Evolutionary conservation across 208 protist species (phyloP).

Genomic region (Trypanosoma brucei): DNA sequence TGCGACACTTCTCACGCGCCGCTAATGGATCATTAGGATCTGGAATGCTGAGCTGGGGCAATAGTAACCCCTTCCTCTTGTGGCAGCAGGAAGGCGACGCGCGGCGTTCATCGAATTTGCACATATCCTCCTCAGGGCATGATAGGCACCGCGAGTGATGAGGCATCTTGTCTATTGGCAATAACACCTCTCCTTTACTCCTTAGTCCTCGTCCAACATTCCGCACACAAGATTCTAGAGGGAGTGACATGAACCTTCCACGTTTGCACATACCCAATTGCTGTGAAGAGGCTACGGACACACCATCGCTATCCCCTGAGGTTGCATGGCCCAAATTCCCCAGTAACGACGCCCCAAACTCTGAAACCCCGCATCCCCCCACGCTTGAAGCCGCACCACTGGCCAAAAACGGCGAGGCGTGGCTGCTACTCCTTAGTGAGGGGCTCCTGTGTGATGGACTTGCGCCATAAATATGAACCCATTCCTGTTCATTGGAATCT

Average conservation of each 20-base stretch:
- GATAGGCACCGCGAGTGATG: neutral
- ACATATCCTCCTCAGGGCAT: neutral
- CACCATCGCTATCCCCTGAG: neutral
- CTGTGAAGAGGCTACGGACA: neutral
- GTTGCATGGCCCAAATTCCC: neutral
- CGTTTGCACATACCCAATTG: neutral
- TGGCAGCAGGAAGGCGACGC: neutral
- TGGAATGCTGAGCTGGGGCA: conserved; percentile 7
- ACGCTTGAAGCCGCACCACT: neutral
- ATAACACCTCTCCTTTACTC: neutral
- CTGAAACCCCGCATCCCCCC: neutral
- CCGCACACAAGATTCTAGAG: neutral
- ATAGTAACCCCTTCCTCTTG: neutral
- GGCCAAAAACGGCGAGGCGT: neutral
- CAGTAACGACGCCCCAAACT: neutral
- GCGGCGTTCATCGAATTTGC: neutral
- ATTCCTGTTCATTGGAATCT: neutral
- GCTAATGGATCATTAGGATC: conserved; percentile 19
- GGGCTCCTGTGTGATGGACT: neutral
- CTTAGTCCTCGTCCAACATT: neutral
- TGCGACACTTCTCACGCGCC: conserved; percentile 40
- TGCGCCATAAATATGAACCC: neutral
- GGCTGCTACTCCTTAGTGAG: neutral
- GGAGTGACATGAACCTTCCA: neutral
- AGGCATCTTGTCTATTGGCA: neutral